phyloP scores from a whole-genome alignment of 495 filamentous ascomycete genomes.

The Daldinia childiae region DNA sequence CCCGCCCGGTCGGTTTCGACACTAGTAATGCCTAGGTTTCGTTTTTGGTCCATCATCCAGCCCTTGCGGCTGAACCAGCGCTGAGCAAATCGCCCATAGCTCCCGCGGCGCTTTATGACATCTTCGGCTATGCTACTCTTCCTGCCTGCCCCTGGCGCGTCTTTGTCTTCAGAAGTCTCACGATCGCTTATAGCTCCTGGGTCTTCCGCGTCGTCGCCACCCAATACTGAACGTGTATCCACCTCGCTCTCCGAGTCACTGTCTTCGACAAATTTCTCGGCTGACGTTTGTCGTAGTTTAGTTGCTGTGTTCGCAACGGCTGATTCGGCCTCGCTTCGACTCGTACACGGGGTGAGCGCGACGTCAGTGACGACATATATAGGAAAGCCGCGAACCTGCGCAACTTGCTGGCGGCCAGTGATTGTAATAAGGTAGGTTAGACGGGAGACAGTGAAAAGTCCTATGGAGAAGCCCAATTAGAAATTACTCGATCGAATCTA shows the following conservation, averaged over 20 bases:
- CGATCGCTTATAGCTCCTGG: conserved; percentile 45
- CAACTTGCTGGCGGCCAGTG: conserved; percentile 84
- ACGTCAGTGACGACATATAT: conserved; percentile 88
- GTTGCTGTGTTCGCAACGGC: conserved; percentile 73
- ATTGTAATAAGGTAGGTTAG: conserved; percentile 85
- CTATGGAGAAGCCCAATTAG: conserved; percentile 52
- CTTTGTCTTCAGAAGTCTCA: conserved; percentile 31
- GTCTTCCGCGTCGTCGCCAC: conserved; percentile 47
- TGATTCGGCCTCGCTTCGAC: conserved; percentile 73
- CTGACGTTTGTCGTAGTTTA: conserved; percentile 49
- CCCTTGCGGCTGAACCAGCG: conserved; percentile 88
- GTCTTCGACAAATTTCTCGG: conserved; percentile 46
- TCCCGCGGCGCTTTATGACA: conserved; percentile 78
- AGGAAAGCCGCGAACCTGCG: conserved; percentile 80
- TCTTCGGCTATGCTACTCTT: conserved; percentile 77
- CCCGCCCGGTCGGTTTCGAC: conserved; percentile 21
- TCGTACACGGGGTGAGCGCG: conserved; percentile 84
- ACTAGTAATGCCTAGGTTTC: conserved; percentile 65
- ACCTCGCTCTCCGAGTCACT: conserved; percentile 54
- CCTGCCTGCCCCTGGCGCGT: conserved; percentile 30
- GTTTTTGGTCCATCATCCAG: conserved; percentile 70
- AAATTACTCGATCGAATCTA: conserved; percentile 5
- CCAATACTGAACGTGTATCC: conserved; percentile 42
- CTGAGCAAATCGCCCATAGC: conserved; percentile 86
- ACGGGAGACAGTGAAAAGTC: conserved; percentile 75